Conservation (phyloP, 805 yeast species). For the Yarrowia keelungensis region DNA sequence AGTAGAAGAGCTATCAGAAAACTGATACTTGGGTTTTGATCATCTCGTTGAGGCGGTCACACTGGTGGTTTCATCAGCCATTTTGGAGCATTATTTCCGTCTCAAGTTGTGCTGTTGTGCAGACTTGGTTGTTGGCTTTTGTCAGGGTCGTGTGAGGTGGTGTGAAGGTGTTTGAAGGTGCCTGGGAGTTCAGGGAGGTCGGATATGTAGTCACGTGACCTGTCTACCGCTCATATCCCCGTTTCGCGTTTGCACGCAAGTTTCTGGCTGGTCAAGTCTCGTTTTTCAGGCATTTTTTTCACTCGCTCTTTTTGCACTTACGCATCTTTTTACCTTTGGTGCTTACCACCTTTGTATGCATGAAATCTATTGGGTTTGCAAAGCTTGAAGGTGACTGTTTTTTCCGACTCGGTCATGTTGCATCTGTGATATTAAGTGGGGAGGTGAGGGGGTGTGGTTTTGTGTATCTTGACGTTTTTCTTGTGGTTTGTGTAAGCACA, state of each 20-base stretch:
- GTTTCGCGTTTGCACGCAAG: background rate
- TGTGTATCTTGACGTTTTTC: too few species aligned
- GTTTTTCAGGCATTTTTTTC: slow-evolving; percentile 11
- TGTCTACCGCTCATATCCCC: background rate
- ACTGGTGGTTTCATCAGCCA: too few species aligned
- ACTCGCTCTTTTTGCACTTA: slow-evolving; percentile 4
- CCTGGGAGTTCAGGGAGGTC: too few species aligned
- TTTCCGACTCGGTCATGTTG: slow-evolving; percentile 24
- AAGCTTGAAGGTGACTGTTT: slow-evolving; percentile 26
- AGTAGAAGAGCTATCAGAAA: background rate
- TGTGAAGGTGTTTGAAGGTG: background rate
- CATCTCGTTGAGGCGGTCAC: background rate
- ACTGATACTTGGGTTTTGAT: background rate
- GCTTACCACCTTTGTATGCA: slow-evolving; percentile 33
- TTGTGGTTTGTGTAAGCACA: background rate
- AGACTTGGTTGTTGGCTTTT: background rate
- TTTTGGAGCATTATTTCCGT: too few species aligned
- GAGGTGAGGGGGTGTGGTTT: background rate
- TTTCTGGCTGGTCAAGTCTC: background rate
- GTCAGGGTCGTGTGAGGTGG: background rate
- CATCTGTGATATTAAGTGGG: slow-evolving; percentile 1
- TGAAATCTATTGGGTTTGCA: slow-evolving; percentile 22
- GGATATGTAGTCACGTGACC: background rate
- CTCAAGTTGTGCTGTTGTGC: background rate
- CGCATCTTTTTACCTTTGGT: slow-evolving; percentile 14